Conservation (phyloP, 129 eudicot genomes). For the Mikania micrantha region DNA sequence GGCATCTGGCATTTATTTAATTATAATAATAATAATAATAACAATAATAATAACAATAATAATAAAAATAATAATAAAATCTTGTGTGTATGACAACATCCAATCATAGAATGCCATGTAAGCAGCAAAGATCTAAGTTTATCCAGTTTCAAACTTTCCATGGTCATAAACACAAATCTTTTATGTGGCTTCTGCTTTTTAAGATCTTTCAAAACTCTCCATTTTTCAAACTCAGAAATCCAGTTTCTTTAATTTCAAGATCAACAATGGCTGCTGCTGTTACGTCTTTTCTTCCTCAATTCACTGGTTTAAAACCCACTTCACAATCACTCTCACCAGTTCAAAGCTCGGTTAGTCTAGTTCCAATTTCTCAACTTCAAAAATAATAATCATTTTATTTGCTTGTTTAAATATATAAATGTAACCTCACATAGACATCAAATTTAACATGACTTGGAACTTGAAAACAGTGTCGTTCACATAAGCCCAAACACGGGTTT, state of each 20-base stretch:
- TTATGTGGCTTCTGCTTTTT: slow-evolving; percentile 48
- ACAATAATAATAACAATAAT: neutral
- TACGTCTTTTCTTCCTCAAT: slow-evolving; percentile 71
- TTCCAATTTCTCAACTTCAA: neutral
- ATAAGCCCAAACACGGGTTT: too few relatives aligned
- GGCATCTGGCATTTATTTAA: too few relatives aligned
- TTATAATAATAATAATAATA: too few relatives aligned
- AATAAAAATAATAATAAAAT: slow-evolving; percentile 19
- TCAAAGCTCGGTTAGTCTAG: slow-evolving; percentile 50
- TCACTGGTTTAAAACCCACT: slow-evolving; percentile 57
- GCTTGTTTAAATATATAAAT: neutral
- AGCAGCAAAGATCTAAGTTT: slow-evolving; percentile 48
- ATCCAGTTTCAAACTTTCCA: slow-evolving; percentile 36
- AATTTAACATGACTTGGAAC: too few relatives aligned
- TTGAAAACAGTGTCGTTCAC: too few relatives aligned
- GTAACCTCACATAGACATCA: too few relatives aligned
- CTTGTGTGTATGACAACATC: slow-evolving; percentile 39
- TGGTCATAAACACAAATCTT: slow-evolving; percentile 30
- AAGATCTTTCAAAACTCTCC: neutral
- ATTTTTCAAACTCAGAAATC: slow-evolving; percentile 3
- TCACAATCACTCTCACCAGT: slow-evolving; percentile 40
- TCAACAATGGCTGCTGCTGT: slow-evolving; percentile 56
- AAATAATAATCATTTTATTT: neutral
- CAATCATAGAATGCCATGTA: slow-evolving; percentile 51
- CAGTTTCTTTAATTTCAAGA: neutral